Evolutionary conservation across 2,329 filamentous ascomycete genomes (phyloP).

Genomic region (Botrytis fabae): DNA sequence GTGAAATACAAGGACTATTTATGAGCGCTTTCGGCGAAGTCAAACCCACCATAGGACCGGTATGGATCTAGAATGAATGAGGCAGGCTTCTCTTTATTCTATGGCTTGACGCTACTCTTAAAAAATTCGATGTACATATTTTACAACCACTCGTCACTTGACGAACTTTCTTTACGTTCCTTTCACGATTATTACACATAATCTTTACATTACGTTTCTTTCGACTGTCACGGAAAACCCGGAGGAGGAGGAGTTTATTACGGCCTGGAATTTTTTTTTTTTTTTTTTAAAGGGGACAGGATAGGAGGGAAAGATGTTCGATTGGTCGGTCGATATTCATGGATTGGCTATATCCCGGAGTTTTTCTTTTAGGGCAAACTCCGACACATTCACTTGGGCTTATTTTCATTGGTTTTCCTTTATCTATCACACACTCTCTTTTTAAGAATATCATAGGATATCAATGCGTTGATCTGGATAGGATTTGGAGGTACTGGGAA

Average conservation of each 20-base stretch:
- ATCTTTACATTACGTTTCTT: constrained; percentile 15
- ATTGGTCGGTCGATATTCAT: constrained; percentile 15
- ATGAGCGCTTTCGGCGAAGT: constrained; percentile 35
- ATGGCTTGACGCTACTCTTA: background rate
- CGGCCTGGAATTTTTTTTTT: constrained; percentile 3
- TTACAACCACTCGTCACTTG: constrained; percentile 18
- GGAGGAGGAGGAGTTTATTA: constrained; percentile 18
- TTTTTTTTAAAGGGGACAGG: background rate
- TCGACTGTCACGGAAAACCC: background rate
- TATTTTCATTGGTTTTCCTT: constrained; percentile 15
- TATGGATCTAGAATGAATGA: constrained; percentile 39
- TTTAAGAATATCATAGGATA: constrained; percentile 2
- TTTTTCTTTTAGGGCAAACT: constrained; percentile 12
- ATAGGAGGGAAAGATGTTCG: constrained; percentile 11
- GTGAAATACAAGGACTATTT: constrained; percentile 69
- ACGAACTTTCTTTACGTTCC: constrained; percentile 19
- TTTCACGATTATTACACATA: constrained; percentile 21
- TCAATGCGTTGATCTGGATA: constrained; percentile 5
- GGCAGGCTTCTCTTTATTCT: constrained; percentile 29
- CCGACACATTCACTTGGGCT: constrained; percentile 10
- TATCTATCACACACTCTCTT: background rate
- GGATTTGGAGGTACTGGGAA: background rate
- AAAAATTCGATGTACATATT: constrained; percentile 20
- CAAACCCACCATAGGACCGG: constrained; percentile 32
- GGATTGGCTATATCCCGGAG: constrained; percentile 21